phyloP scores from a whole-genome alignment of 2,329 filamentous ascomycete species.

The Lecanicillium sp. region DNA sequence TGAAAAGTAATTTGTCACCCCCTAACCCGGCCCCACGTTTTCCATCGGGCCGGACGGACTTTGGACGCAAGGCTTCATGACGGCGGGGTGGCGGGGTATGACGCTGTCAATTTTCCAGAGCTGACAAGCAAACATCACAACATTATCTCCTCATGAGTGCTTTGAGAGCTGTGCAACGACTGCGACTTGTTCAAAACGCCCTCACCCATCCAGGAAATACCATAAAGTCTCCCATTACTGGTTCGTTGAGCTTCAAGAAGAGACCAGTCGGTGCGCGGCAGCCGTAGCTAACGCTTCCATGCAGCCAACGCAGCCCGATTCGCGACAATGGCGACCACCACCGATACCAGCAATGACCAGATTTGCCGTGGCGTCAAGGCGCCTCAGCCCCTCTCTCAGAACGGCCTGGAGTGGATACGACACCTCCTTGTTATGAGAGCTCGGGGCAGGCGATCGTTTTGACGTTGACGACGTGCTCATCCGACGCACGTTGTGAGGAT shows the following conservation, averaged over 20 bases:
- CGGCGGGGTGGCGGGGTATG: slow-evolving; percentile 7
- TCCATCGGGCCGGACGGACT: neutral
- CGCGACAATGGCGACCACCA: slow-evolving; percentile 57
- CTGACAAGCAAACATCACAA: slow-evolving; percentile 4
- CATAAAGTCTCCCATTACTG: neutral
- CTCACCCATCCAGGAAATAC: neutral
- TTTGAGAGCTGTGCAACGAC: slow-evolving; percentile 7
- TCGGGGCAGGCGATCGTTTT: no score
- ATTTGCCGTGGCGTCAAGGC: no score
- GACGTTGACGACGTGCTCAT: no score
- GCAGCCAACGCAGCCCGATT: slow-evolving; percentile 17
- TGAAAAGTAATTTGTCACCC: neutral
- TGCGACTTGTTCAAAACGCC: slow-evolving; percentile 6
- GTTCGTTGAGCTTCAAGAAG: neutral
- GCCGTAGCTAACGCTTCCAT: neutral
- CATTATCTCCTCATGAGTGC: slow-evolving; percentile 8
- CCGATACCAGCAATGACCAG: slow-evolving; percentile 72
- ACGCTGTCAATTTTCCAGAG: slow-evolving; percentile 2
- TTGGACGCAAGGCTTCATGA: slow-evolving; percentile 3
- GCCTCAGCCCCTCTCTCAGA: no score
- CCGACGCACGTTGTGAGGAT: no score
- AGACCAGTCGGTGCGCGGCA: neutral
- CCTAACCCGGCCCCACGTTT: neutral
- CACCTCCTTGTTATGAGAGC: no score
- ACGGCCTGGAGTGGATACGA: no score